Base-by-base conservation (phyloP, 768 basidiomycete genomes). In the Collybia sp. region DNA sequence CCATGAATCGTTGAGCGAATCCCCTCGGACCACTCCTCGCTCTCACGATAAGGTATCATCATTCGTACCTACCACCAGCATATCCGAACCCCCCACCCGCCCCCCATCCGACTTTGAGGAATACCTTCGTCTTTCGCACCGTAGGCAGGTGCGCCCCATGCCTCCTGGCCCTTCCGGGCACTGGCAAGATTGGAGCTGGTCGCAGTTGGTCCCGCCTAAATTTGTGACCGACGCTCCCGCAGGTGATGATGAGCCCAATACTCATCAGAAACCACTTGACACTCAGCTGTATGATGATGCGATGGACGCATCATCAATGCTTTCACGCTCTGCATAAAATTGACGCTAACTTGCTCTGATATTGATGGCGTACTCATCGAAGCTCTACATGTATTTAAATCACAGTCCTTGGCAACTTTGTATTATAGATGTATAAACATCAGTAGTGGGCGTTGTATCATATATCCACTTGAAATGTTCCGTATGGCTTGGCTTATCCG, bases 131-230 rank as follows among this genome's bases (percentile, higher is more conserved):
- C 66, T 62, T 49, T 60, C 58, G 13, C 61, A 66, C 48, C 62
- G 65, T 32, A 60, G 59, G 44, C 58, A 57, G 42, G 49, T 55
- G 18, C 51, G 37, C 15, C 43, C 50, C 42, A 42, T 50, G 40
- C 36, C 48, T 42, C 35, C 43, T 34, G 39, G 30, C 39, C 47
- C 43, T 30, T 46, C 41, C 38, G 50, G 35, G 25, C 57, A 50
- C 45, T 71, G 72, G 68, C 58, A 64, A 30, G 56, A 62, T 41
- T 76, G 75, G 74, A 67, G 58, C 44, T 75, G 74, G 73, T 63
- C 69, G 36, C 70, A 68, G 37, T 60, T 73, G 30, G 63, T 62
- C 46, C 42, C 56, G 13, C 65, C 70, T 40, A 64, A 55, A 20
- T 71, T 69, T 46, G 45, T 43, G 25, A 25, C 25, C 41, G 33